Conservation (phyloP, 371 early-diverging fungal genomes). For the Mucor indicus region DNA sequence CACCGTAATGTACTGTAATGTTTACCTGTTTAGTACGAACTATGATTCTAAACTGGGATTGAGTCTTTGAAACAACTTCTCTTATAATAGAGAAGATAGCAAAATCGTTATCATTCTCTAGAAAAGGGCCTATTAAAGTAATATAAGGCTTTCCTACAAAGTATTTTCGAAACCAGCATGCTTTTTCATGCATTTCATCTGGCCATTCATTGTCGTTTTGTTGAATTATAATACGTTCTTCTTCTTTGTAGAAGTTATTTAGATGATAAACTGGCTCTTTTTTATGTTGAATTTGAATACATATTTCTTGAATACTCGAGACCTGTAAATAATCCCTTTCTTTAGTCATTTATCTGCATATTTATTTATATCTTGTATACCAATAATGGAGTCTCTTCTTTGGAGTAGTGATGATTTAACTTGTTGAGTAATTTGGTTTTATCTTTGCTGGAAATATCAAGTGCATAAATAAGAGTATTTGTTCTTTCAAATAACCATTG, state of each 20-base stretch:
- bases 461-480: slow-evolving; percentile 4
- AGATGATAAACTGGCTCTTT: too few relatives aligned
- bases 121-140: slow-evolving; percentile 33
- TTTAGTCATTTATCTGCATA: neutral
- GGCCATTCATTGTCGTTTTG: slow-evolving; percentile 10
- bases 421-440: slow-evolving; percentile 2
- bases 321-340: neutral
- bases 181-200: slow-evolving; percentile 32
- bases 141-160: slow-evolving; percentile 37
- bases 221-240: neutral
- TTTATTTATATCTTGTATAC: slow-evolving; percentile 9
- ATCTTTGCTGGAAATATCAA: slow-evolving; percentile 6
- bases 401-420: too few relatives aligned
- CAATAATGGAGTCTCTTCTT: too few relatives aligned
- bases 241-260: slow-evolving; percentile 1
- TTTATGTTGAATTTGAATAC: slow-evolving; percentile 6
- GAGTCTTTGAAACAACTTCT: slow-evolving; percentile 2
- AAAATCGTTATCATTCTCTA: slow-evolving; percentile 1
- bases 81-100: slow-evolving; percentile 14
- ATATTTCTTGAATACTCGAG: slow-evolving; percentile 5
- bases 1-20: neutral
- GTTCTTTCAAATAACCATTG: slow-evolving; percentile 4
- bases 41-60: slow-evolving; percentile 27
- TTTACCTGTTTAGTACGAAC: slow-evolving; percentile 35
- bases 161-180: slow-evolving; percentile 31